These are phyloP conservation scores for Fraxinus velutina DNA, from an alignment of 305 asterid species.

Conservation along the genomic window DNA sequence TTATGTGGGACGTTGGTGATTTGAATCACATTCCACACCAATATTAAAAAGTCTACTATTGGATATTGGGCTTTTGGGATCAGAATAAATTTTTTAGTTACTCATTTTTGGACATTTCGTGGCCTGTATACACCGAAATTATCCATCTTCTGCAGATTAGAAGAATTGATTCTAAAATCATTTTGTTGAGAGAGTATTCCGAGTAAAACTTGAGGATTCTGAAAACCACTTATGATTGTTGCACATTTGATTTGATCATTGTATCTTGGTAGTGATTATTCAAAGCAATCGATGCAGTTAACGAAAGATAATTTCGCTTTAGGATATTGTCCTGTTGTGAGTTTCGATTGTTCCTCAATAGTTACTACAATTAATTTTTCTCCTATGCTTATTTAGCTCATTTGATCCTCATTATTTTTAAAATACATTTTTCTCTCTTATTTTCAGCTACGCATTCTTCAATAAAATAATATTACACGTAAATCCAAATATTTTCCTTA, in stretches of 20 bases:
- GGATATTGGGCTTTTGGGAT: neutral
- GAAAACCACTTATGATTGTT: neutral
- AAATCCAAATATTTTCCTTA: too few species aligned
- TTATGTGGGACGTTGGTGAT: neutral
- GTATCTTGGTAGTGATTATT: too few species aligned
- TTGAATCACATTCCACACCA: too few species aligned
- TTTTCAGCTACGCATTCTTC: too few species aligned
- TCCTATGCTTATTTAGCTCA: neutral
- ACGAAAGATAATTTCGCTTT: too few species aligned
- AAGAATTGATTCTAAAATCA: too few species aligned
- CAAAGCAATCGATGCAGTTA: too few species aligned
- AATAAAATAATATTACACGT: too few species aligned
- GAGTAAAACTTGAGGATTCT: neutral
- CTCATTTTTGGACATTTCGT: neutral
- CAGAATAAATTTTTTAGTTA: neutral
- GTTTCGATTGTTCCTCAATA: too few species aligned
- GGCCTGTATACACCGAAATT: neutral
- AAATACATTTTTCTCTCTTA: too few species aligned
- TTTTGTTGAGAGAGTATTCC: neutral
- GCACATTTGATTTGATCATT: neutral
- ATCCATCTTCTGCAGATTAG: neutral
- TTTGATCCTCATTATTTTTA: too few species aligned
- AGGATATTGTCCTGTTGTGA: too few species aligned
- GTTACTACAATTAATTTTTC: neutral
- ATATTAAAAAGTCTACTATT: neutral